Base-by-base conservation (phyloP, 768 basidiomycete species). In the Leucocoprinus sp. region DNA sequence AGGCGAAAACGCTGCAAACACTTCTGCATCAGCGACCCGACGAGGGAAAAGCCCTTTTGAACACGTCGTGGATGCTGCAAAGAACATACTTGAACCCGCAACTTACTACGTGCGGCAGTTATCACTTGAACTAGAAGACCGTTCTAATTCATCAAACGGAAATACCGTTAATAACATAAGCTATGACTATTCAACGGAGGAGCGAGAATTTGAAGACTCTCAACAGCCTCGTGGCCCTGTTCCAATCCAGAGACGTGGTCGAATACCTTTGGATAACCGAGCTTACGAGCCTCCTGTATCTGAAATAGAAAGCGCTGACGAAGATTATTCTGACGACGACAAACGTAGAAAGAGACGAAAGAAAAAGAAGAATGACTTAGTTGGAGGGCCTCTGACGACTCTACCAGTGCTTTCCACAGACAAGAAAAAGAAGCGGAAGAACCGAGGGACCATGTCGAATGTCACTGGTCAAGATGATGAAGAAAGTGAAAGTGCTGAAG, bases 161-260 rank as follows among this genome's bases (percentile, higher is more conserved):
- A 58, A 37, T 57, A 60, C 37, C 49, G 50, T 64, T 57, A 47
- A 62, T 53, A 54, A 61, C 48, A 64, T 68, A 0, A 86, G 82
- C 52, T 89, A 90, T 59, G 85, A 86, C 60, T 92, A 91, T 56
- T 74, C 76, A 7, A 77, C 72, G 4, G 87, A 92, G 57, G 86
- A 92, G 55, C 70, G 72, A 19, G 78, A 83, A 21, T 82, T 68
- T 52, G 71, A 77, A 49, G 63, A 57, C 21, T 61, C 54, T 46
- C 65, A 54, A 58, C 63, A 61, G 62, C 63, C 57, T 49, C 55
- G 55, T 34, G 44, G 56, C 18, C 50, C 59, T 8, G 50, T 55
- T 18, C 56, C 64, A 1, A 56, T 55, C 6, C 64, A 71, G 50
- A 75, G 69, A 57, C 75, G 78, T 19, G 72, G 71, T 53, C 76